Evolutionary conservation across 306 rosid genomes (phyloP).

Genomic region (Prunus mongolica): DNA sequence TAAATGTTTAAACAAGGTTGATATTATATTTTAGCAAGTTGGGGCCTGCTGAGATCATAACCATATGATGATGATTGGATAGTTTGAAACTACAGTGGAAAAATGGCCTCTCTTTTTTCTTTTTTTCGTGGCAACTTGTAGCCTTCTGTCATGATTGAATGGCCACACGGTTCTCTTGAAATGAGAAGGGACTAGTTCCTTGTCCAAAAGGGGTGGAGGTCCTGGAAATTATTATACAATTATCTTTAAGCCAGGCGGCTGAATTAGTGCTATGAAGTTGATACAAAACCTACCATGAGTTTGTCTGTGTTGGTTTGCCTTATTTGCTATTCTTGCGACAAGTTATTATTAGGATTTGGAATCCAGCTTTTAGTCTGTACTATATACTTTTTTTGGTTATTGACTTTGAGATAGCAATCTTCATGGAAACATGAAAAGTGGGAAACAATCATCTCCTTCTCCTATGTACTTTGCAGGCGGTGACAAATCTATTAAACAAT

Average conservation of each 20-base stretch:
- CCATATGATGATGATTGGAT: background rate
- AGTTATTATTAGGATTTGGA: background rate
- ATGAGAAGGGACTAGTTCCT: background rate
- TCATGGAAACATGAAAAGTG: background rate
- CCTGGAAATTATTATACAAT: background rate
- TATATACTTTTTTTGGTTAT: background rate
- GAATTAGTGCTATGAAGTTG: background rate
- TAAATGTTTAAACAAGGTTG: background rate
- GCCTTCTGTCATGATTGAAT: background rate
- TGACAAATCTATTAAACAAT: slow-evolving; percentile 63
- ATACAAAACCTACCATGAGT: background rate
- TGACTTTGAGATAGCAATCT: slow-evolving; percentile 8
- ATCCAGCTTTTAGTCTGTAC: background rate
- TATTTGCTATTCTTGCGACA: background rate
- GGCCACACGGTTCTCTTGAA: background rate
- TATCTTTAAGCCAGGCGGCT: background rate
- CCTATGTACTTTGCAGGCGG: slow-evolving; percentile 61
- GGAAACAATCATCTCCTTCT: slow-evolving; percentile 15
- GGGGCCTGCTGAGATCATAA: background rate
- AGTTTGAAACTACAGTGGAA: background rate
- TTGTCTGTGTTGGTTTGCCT: background rate
- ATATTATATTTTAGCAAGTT: background rate
- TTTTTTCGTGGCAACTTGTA: background rate
- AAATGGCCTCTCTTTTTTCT: background rate
- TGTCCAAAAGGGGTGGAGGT: background rate